Conservation (phyloP, 2,329 filamentous ascomycete genomes). For the Claviceps pazoutovae region DNA sequence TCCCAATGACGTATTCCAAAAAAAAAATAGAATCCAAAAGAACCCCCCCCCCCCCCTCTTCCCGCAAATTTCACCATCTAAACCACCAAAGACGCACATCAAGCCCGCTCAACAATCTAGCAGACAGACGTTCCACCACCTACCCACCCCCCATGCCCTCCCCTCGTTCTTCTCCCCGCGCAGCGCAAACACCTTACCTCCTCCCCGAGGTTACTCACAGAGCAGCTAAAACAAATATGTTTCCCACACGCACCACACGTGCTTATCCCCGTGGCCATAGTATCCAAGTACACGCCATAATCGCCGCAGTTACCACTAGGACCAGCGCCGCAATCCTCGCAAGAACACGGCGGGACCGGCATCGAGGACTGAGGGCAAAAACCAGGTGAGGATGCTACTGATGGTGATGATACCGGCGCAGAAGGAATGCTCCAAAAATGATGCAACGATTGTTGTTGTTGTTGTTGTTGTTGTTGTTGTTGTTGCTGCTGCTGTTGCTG, state of each 20-base stretch:
- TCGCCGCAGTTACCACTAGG: slow-evolving; percentile 10
- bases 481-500: slow-evolving; percentile 6
- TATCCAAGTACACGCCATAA: slow-evolving; percentile 28
- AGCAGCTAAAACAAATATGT: slow-evolving; percentile 44
- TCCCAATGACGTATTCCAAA: no score
- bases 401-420: neutral
- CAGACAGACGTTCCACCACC: slow-evolving; percentile 10
- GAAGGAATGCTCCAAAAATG: slow-evolving; percentile 45
- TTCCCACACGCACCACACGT: slow-evolving; percentile 38
- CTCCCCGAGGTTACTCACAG: slow-evolving; percentile 42
- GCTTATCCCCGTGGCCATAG: slow-evolving; percentile 11
- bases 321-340: slow-evolving; percentile 38
- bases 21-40: no score
- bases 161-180: slow-evolving; percentile 23
- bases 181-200: slow-evolving; percentile 39
- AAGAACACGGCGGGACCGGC: slow-evolving; percentile 20
- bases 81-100: neutral
- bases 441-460: slow-evolving; percentile 38
- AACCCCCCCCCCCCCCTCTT: no score
- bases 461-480: neutral
- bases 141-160: slow-evolving; percentile 8
- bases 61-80: no score
- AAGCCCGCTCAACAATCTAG: slow-evolving; percentile 3
- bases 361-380: slow-evolving; percentile 1
- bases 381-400: neutral